Base-by-base conservation (phyloP, 2,329 filamentous ascomycete species). In the Talaromyces atroroseus region DNA sequence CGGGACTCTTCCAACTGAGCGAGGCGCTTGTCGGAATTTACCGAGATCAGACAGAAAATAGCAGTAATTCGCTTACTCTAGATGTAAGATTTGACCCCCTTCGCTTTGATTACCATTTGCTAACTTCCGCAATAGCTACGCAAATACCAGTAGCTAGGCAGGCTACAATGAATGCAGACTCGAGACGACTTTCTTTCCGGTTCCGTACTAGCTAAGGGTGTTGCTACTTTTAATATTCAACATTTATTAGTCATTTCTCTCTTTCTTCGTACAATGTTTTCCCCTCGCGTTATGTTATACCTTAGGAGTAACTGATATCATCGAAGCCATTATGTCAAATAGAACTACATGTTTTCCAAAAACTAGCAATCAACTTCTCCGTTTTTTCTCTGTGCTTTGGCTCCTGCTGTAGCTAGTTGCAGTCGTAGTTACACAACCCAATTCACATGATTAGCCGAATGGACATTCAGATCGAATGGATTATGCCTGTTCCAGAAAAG, bases 21-120 rank as follows among this genome's bases (percentile, higher is more conserved):
- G 92, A 99, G 79, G 95, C 91, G 60, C 74, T 99, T 65, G 91
- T 99, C 4, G 94, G 94, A 52, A 91, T 99, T 11, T 97, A 96
- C 78, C 82, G 94, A 63, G 95, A 99, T 69, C 94, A 99, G 76
- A 85, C 87, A 56, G 89, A 90, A 57, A 99, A 97, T 75, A 95
- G 88, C 66, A 95, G 89, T 64, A 88, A 90, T 74, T 89, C 90
- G 38, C 77, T 99, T 74, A 97, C 92, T 57, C 78, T 99, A 66
- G 94, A 99, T 86, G 91, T 97, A 78, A 92, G 92, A 40, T 18
- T 3, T 11, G 18, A 24, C 56, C 14, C 6, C 34, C 18, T 11
- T 40, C 5, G n/a, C 5, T 49, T 49, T 5, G 14, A 21, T 6
- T n/a, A 5, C 21, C 24, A 36, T 47, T 29, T 54, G 21, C 51